Conservation (phyloP, 495 filamentous ascomycete genomes). For the Lophium mytilinum region DNA sequence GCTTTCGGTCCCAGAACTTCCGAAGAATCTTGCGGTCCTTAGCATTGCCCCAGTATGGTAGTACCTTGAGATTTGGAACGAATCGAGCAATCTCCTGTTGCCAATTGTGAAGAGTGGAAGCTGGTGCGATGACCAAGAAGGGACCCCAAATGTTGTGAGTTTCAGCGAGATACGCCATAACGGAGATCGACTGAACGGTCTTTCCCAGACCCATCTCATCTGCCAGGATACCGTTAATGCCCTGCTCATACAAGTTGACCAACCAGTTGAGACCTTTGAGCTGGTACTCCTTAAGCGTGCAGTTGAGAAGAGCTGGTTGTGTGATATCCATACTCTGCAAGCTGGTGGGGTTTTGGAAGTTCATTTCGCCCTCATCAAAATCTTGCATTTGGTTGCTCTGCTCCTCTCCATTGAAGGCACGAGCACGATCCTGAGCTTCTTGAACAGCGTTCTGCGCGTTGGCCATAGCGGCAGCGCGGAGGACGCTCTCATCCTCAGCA, state of each 20-base stretch:
- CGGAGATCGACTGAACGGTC: constrained; percentile 96
- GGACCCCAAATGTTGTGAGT: constrained; percentile 97
- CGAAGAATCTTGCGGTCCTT: constrained; percentile 91
- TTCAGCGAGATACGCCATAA: constrained; percentile 98
- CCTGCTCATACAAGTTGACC: constrained; percentile 97
- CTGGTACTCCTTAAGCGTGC: constrained; percentile 95
- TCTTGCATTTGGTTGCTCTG: constrained; percentile 40
- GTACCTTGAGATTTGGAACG: constrained; percentile 84
- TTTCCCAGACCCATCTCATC: constrained; percentile 99
- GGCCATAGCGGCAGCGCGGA: constrained; percentile 78
- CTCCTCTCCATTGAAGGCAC: constrained; percentile 75
- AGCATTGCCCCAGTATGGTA: constrained; percentile 95
- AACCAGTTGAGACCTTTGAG: constrained; percentile 98
- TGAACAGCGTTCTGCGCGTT: constrained; percentile 96
- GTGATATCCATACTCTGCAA: constrained; percentile 88
- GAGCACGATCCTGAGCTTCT: constrained; percentile 85
- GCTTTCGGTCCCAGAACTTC: constrained; percentile 98
- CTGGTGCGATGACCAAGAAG: constrained; percentile 92
- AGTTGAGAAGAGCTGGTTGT: constrained; percentile 89
- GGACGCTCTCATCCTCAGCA: constrained; percentile 76
- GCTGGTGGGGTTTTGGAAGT: constrained; percentile 97
- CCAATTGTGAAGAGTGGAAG: constrained; percentile 97
- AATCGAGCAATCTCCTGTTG: constrained; percentile 95
- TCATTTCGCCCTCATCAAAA: constrained; percentile 87
- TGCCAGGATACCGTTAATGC: constrained; percentile 97